A percentile compares a stretch with the other conserved stretches of the same genome.
Conservation (phyloP, 2,329 filamentous ascomycete genomes). For the Fusarium sublunatum region DNA sequence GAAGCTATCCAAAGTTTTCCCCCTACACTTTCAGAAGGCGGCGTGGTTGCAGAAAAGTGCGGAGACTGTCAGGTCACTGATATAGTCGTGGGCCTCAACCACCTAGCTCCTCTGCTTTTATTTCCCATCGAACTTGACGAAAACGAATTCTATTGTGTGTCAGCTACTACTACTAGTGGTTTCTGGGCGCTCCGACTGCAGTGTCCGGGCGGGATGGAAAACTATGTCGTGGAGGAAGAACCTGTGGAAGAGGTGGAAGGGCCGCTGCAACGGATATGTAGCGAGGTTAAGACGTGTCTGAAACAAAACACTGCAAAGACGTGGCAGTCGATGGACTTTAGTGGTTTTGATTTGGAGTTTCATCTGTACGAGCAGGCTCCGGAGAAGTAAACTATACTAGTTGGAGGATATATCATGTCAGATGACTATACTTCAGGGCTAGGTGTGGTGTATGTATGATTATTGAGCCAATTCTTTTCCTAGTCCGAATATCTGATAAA, state of each 20-base stretch:
- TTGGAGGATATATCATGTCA: too few relatives aligned
- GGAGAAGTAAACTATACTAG: neutral
- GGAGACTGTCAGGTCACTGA: conserved; percentile 13
- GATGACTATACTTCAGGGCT: too few relatives aligned
- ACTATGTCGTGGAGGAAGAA: neutral
- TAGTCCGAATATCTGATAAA: neutral
- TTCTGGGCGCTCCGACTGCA: neutral
- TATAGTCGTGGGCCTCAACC: neutral
- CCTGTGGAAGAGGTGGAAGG: neutral
- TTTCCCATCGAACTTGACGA: neutral
- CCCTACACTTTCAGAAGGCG: conserved; percentile 2
- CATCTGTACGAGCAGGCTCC: neutral
- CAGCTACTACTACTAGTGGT: neutral
- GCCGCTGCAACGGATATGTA: neutral
- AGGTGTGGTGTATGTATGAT: neutral
- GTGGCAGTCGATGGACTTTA: conserved; percentile 16
- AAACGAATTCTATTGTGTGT: neutral
- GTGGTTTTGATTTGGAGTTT: conserved; percentile 3
- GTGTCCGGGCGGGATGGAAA: too few relatives aligned
- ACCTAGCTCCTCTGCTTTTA: neutral
- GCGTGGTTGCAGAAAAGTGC: conserved; percentile 8
- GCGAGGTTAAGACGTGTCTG: neutral
- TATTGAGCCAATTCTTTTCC: neutral
- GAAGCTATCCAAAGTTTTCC: neutral
- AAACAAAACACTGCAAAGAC: neutral